These are phyloP conservation scores for Trichoderma harzianum DNA, from an alignment of 2,329 filamentous ascomycete species.

Conservation along the genomic window DNA sequence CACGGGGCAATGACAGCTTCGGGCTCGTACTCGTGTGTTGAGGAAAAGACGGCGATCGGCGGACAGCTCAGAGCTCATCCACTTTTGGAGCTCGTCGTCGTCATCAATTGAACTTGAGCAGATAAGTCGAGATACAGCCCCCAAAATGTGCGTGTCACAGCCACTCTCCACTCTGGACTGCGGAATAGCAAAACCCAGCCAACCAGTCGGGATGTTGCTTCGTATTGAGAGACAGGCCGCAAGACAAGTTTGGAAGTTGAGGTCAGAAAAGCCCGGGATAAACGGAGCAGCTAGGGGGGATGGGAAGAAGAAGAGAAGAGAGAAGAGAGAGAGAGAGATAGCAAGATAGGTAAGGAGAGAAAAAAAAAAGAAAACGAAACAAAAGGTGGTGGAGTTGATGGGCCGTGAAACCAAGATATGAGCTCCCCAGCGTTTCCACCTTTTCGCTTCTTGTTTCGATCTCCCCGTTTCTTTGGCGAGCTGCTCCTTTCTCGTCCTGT, in stretches of 20 bases:
- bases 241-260: background rate
- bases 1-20: background rate
- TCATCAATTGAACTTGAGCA: background rate
- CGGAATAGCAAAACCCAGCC: background rate
- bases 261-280: background rate
- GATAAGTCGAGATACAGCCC: slow-evolving; percentile 1
- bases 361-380: background rate
- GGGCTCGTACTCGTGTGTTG: background rate
- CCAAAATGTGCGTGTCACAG: background rate
- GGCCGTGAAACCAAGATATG: slow-evolving; percentile 1
- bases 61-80: slow-evolving; percentile 10
- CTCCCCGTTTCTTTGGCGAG: background rate
- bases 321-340: background rate
- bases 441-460: slow-evolving; percentile 7
- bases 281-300: background rate
- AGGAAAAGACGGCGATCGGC: background rate
- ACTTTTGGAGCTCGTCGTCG: slow-evolving; percentile 11
- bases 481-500: background rate
- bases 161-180: slow-evolving; percentile 5
- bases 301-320: background rate
- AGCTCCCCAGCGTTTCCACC: slow-evolving; percentile 7
- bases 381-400: slow-evolving; percentile 3
- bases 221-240: background rate
- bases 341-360: background rate
- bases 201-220: background rate